Conservation (phyloP, 164 flowering plant species). For the Magnolia officinalis region DNA sequence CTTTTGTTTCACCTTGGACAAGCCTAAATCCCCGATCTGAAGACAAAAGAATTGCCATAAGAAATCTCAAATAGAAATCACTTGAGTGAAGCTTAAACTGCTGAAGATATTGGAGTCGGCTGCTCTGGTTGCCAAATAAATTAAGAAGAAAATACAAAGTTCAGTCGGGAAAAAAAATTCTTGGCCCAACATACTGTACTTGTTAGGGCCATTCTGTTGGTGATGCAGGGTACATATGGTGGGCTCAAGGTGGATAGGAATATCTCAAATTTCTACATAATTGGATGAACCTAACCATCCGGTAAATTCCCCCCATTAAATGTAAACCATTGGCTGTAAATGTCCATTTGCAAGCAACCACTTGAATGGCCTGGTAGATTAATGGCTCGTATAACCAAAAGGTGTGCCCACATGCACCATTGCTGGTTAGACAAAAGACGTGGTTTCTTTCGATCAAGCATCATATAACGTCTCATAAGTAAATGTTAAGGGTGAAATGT, state of each 20-base stretch:
- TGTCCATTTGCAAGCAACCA: neutral
- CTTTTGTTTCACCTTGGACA: constrained; percentile 35
- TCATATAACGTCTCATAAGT: neutral
- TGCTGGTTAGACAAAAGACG: neutral
- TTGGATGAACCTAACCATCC: no score
- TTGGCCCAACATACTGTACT: no score
- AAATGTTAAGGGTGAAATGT: neutral
- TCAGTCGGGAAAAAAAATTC: no score
- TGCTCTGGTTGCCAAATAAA: no score
- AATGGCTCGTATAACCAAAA: neutral
- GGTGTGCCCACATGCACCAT: neutral
- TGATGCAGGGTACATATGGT: no score
- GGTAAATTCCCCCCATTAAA: no score
- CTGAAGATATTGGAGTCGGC: neutral
- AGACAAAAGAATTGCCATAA: neutral
- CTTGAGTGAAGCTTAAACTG: neutral
- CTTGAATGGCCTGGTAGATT: neutral
- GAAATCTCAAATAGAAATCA: neutral
- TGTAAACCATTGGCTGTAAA: neutral
- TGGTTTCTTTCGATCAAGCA: neutral
- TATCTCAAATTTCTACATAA: no score
- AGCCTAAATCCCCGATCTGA: constrained; percentile 48
- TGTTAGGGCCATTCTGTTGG: no score
- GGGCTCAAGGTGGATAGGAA: no score
- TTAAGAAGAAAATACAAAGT: no score